Evolutionary conservation across 1,139 yeast species (phyloP), one percentile per base, ranked within the genome.

Genomic region (Wickerhamomyces sp.): DNA sequence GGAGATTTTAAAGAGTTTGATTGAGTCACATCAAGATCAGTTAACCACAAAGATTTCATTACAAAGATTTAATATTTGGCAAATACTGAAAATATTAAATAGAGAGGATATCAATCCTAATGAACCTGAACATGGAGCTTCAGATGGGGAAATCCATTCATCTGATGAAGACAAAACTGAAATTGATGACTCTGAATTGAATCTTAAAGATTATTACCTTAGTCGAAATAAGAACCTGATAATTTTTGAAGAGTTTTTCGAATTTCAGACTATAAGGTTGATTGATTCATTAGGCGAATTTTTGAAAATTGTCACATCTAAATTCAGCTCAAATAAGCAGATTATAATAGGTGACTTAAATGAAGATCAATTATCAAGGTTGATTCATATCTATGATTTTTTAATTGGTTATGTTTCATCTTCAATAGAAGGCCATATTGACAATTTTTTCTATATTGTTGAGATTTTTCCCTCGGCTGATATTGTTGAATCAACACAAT

Each of bases 241-340:
- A 0, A 37, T 52, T 5, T 54, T 51, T 35, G 49, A 44, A n/a
- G 52, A 52, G 31, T 39, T 54, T 20, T 54, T 54, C 39, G 56
- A 54, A 13, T 49, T 43, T 33, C 50, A 52, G n/a, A 45, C 51
- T 2, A 50, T 50, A 2, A 42, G 36, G 17, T 30, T 51, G 12
- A 49, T 53, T 17, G 58, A 52, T 9, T 38, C 42, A 3, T 17
- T 52, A 12, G 27, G 31, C 19, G 30, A 26, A 5, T 36, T 42
- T 16, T 19, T 41, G 10, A 19, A 18, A n/a, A 8, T 40, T 2
- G 16, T n/a, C 16, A 12, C 10, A 10, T 7, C 3, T 5, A 30
- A 13, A 8, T 30, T 19, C n/a, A 5, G 14, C n/a, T 30, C 32
- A 13, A 6, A n/a, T 7, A 16, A 17, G 5, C 14, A 28, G 10